Base-by-base conservation (phyloP, 495 filamentous ascomycete genomes). In the Podospora didyma region DNA sequence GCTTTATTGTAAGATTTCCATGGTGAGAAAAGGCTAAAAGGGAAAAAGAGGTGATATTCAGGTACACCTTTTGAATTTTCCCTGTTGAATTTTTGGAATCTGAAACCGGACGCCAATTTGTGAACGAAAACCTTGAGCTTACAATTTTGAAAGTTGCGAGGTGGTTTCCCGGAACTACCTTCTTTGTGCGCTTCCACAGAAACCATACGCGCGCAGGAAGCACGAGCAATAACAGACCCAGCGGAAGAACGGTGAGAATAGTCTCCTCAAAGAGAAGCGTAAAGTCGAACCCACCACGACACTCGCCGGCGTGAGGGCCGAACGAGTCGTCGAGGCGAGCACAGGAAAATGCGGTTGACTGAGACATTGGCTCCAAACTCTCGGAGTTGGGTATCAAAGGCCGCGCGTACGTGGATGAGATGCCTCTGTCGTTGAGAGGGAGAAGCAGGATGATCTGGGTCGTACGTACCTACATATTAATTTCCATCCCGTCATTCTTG, bases 181-280 rank as follows among this genome's bases (percentile, higher is more conserved):
- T 69, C 44, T 44, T 64, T 12, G 53, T 46, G n/a, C 51, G 51
- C 49, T 66, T 72, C 19, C 66, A 69, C 1, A 85, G 74, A 54
- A 74, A 75, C 63, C 69, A 69, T 1, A 82, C 56, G 11, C 82
- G 75, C n/a, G 74, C 64, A 6, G 79, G 80, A 14, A 70, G 60
- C 20, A 76, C 28, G 20, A 79, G 58, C 20, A 85, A 58, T 14
- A 84, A 62, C 14, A 80, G 57, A 3, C 69, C 61, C 21, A 74
- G 60, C 4, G 80, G 79, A 10, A 78, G 60, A 10, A 82, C 65
- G 4, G 69, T 69, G 10, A 84, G 68, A 24, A 86, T 77, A 2
- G 71, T 72, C 54, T 85, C 78, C 59, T 87, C 81, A 56, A 86
- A 86, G 7, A 66, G 55, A 12, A 84, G 69, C 16, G 83, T 82